phyloP scores from a whole-genome alignment of 768 basidiomycete genomes.

The Strobilomyces confusus region DNA sequence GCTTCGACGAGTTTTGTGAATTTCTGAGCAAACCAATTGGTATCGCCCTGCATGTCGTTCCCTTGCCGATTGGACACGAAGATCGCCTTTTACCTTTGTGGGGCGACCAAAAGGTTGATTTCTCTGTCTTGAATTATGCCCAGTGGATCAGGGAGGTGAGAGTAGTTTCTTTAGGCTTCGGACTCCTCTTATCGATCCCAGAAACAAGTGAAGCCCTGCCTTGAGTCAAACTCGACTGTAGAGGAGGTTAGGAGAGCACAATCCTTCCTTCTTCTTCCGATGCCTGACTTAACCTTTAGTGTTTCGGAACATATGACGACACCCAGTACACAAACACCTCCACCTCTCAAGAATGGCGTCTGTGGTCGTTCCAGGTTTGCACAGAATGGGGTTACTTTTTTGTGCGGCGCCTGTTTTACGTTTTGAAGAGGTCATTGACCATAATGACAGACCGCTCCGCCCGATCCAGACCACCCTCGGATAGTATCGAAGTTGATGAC shows the following conservation, averaged over 20 bases:
- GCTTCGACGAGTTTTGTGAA: conserved; percentile 68
- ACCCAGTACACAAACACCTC: conserved; percentile 56
- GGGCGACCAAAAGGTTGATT: conserved; percentile 48
- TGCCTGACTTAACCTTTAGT: conserved; percentile 39
- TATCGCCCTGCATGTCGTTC: conserved; percentile 30
- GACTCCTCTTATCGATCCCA: conserved; percentile 20
- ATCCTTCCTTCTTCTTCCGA: neutral
- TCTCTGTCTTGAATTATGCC: conserved; percentile 69
- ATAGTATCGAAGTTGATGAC: conserved; percentile 80
- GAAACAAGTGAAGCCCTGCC: conserved; percentile 58
- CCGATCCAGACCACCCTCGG: conserved; percentile 60
- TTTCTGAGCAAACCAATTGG: conserved; percentile 45
- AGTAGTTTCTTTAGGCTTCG: neutral
- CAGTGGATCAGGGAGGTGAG: conserved; percentile 68
- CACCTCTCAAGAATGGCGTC: conserved; percentile 73
- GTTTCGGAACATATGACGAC: conserved; percentile 83
- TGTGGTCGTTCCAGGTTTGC: conserved; percentile 91
- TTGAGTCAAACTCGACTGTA: conserved; percentile 37
- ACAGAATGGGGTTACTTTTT: conserved; percentile 96
- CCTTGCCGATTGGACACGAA: conserved; percentile 45
- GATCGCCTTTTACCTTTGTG: conserved; percentile 45
- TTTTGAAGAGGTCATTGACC: neutral
- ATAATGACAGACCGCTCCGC: conserved; percentile 60
- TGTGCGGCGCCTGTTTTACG: conserved; percentile 36
- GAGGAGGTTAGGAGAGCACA: conserved; percentile 43